Percentiles rank a stretch among this genome's conserved stretches.
These are phyloP conservation scores for Verticillium longisporum DNA, from an alignment of 2,329 filamentous ascomycete genomes.

Conservation along the genomic window DNA sequence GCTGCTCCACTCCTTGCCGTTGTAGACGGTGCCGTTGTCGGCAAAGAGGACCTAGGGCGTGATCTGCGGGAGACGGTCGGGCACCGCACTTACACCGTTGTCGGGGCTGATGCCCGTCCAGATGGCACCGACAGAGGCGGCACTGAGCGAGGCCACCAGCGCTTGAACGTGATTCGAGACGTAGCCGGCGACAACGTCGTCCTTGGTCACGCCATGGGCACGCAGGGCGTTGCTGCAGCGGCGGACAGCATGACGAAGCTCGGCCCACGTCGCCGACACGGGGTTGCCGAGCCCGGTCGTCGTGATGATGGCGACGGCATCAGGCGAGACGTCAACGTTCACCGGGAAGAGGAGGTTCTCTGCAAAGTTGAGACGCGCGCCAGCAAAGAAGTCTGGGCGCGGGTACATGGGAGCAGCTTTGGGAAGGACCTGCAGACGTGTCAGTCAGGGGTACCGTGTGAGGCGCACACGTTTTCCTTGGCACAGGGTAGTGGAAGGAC, in stretches of 20 bases:
- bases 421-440: slow-evolving; percentile 54
- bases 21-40: slow-evolving; percentile 85
- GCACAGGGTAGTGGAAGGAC: background rate
- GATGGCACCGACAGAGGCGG: slow-evolving; percentile 74
- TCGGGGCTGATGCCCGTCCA: slow-evolving; percentile 95
- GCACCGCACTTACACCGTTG: slow-evolving; percentile 82
- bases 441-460: background rate
- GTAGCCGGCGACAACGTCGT: slow-evolving; percentile 62
- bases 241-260: slow-evolving; percentile 72
- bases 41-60: slow-evolving; percentile 75
- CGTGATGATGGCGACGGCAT: slow-evolving; percentile 66
- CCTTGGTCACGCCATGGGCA: slow-evolving; percentile 50
- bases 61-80: slow-evolving; percentile 83
- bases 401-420: slow-evolving; percentile 70
- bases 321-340: slow-evolving; percentile 45
- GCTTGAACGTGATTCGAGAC: slow-evolving; percentile 87
- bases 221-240: slow-evolving; percentile 65
- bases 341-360: slow-evolving; percentile 86
- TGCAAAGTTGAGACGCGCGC: slow-evolving; percentile 80
- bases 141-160: slow-evolving; percentile 79
- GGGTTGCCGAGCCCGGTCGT: slow-evolving; percentile 66
- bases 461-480: no score
- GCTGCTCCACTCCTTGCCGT: slow-evolving; percentile 82
- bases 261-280: slow-evolving; percentile 60
- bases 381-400: slow-evolving; percentile 77